Evolutionary conservation across 106 monocot genomes (phyloP).

Genomic region (Agapanthus africanus): DNA sequence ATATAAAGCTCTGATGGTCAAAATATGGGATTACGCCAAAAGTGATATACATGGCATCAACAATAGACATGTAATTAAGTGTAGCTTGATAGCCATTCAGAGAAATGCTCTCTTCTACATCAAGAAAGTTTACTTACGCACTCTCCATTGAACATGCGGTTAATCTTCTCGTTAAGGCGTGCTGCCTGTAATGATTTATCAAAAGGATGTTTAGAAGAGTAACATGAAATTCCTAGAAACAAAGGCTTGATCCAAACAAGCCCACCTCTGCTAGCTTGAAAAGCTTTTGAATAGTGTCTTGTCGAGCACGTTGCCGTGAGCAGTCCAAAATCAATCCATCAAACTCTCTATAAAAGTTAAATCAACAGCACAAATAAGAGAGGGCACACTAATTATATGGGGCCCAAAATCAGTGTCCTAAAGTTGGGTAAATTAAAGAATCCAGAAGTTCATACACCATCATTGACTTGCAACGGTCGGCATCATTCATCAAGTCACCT

Average conservation of each 20-base stretch:
- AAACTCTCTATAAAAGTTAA: slow-evolving; percentile 12
- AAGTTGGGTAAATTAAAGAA: neutral
- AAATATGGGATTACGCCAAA: neutral
- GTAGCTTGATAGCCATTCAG: neutral
- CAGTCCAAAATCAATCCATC: slow-evolving; percentile 23
- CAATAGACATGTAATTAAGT: neutral
- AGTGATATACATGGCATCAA: neutral
- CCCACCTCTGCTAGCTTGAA: slow-evolving; percentile 24
- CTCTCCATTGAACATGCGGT: slow-evolving; percentile 23
- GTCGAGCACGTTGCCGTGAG: slow-evolving; percentile 12
- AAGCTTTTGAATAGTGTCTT: slow-evolving; percentile 20
- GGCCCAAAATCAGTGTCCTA: neutral
- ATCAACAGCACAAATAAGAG: slow-evolving; percentile 4
- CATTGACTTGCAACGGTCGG: slow-evolving; percentile 86
- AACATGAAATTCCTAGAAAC: too few species aligned
- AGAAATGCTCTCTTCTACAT: neutral
- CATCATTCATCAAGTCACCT: slow-evolving; percentile 65
- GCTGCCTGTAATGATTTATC: slow-evolving; percentile 16
- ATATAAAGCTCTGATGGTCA: neutral
- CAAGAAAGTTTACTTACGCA: slow-evolving; percentile 8
- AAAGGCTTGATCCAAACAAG: too few species aligned
- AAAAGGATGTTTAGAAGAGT: too few species aligned
- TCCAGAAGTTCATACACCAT: slow-evolving; percentile 48
- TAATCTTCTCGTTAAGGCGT: slow-evolving; percentile 19
- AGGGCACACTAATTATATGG: neutral